phyloP scores from a whole-genome alignment of 2,329 filamentous ascomycete genomes.

The Phyllosticta citriasiana region DNA sequence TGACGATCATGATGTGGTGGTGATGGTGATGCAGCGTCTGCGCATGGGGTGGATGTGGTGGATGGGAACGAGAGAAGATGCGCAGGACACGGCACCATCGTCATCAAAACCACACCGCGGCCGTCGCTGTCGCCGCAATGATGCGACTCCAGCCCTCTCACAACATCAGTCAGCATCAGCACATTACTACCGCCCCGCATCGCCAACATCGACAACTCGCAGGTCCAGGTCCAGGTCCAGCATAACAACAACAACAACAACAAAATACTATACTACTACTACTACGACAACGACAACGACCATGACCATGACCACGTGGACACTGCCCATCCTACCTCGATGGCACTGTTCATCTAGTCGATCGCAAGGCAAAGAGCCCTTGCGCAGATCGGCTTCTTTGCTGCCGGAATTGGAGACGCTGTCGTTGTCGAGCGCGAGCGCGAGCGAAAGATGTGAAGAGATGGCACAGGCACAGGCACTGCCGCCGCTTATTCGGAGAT shows the following conservation, averaged over 20 bases:
- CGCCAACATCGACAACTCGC: background rate
- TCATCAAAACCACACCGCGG: too few species aligned
- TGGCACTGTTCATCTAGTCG: too few species aligned
- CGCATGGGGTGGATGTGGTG: too few species aligned
- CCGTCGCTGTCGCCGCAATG: too few species aligned
- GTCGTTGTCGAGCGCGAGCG: background rate
- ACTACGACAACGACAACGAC: background rate
- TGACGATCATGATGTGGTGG: too few species aligned
- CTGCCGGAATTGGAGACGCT: background rate
- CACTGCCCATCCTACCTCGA: too few species aligned
- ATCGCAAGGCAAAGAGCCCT: too few species aligned
- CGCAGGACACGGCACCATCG: too few species aligned
- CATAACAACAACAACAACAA: too few species aligned
- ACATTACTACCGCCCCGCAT: background rate
- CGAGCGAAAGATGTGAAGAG: background rate
- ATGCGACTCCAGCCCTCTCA: too few species aligned
- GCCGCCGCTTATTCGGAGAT: background rate
- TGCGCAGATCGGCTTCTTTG: background rate
- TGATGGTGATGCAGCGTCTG: too few species aligned
- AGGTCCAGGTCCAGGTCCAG: background rate
- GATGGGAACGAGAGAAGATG: too few species aligned
- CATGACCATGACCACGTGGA: background rate
- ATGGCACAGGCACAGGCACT: background rate
- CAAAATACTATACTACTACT: background rate
- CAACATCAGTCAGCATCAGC: background rate